phyloP scores from a whole-genome alignment of 495 filamentous ascomycete genomes.

The Pyronema domesticum region DNA sequence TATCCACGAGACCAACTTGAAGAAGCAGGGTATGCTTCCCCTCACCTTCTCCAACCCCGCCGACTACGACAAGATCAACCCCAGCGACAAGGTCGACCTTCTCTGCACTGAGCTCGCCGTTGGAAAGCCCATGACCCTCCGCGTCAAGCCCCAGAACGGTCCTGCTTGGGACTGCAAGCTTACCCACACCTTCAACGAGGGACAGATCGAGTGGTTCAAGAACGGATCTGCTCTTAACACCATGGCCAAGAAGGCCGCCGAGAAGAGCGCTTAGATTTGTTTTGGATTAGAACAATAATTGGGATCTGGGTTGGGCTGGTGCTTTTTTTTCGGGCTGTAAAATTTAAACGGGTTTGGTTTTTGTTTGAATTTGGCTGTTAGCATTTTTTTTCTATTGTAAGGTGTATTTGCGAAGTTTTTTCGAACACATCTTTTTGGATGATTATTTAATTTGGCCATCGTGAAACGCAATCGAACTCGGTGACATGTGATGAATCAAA shows the following conservation, averaged over 20 bases:
- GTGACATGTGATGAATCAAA: too few species aligned
- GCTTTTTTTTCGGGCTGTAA: constrained; percentile 1
- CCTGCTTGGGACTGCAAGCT: constrained; percentile 64
- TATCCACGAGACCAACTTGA: constrained; percentile 99
- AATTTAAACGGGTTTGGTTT: constrained; percentile 4
- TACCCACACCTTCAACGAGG: constrained; percentile 86
- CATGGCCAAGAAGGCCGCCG: constrained; percentile 57
- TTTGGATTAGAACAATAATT: neutral
- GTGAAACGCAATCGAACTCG: too few species aligned
- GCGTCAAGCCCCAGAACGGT: constrained; percentile 76
- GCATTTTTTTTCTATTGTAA: neutral
- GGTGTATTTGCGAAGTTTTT: neutral
- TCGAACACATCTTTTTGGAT: neutral
- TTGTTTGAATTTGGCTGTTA: neutral
- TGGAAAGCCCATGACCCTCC: constrained; percentile 83
- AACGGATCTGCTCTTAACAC: constrained; percentile 93
- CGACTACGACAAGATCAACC: constrained; percentile 94
- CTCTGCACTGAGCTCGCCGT: constrained; percentile 80
- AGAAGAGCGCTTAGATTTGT: neutral
- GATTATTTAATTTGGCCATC: too few species aligned
- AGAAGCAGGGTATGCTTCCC: constrained; percentile 99
- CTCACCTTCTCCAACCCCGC: constrained; percentile 85
- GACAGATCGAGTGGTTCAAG: constrained; percentile 96
- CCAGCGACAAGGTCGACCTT: constrained; percentile 59
- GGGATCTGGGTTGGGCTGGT: neutral